These are phyloP conservation scores for Schizophyllum amplum DNA, from an alignment of 1,284 basidiomycete genomes.

Conservation along the genomic window DNA sequence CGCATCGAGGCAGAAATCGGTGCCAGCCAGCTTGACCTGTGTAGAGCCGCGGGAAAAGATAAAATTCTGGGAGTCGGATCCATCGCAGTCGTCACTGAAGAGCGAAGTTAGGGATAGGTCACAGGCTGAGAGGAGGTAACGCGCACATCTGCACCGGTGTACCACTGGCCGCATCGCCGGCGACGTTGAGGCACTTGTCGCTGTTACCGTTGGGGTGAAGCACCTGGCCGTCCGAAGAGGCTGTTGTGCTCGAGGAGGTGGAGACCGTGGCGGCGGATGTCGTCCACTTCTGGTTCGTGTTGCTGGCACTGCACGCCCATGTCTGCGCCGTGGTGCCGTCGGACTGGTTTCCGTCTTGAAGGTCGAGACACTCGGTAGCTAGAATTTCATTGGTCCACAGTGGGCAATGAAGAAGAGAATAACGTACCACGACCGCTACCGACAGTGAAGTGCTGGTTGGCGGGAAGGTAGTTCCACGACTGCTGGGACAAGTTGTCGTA, in stretches of 20 bases:
- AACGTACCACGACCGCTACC: too few species aligned
- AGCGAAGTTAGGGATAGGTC: too few species aligned
- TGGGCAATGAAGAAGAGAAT: too few species aligned
- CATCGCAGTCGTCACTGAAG: slow-evolving; percentile 25
- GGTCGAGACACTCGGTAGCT: slow-evolving; percentile 13
- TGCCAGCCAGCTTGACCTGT: neutral
- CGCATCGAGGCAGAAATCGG: neutral
- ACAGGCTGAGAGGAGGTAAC: too few species aligned
- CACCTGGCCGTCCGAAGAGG: neutral
- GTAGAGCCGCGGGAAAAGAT: slow-evolving; percentile 14
- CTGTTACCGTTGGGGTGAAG: neutral
- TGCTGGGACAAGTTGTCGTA: neutral
- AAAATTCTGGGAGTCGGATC: slow-evolving; percentile 17
- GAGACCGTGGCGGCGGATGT: neutral
- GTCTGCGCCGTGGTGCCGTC: slow-evolving; percentile 14
- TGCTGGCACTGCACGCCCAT: slow-evolving; percentile 12
- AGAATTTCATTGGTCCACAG: too few species aligned
- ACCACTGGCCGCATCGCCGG: neutral
- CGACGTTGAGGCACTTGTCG: neutral
- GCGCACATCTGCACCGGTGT: slow-evolving; percentile 19
- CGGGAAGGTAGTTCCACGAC: neutral
- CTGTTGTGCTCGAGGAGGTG: too few species aligned
- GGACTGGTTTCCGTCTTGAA: slow-evolving; percentile 10
- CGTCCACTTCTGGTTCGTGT: slow-evolving; percentile 10
- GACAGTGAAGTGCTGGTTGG: neutral